These are phyloP conservation scores for Iberis amara DNA, from an alignment of 441 rosid species.

Conservation along the genomic window DNA sequence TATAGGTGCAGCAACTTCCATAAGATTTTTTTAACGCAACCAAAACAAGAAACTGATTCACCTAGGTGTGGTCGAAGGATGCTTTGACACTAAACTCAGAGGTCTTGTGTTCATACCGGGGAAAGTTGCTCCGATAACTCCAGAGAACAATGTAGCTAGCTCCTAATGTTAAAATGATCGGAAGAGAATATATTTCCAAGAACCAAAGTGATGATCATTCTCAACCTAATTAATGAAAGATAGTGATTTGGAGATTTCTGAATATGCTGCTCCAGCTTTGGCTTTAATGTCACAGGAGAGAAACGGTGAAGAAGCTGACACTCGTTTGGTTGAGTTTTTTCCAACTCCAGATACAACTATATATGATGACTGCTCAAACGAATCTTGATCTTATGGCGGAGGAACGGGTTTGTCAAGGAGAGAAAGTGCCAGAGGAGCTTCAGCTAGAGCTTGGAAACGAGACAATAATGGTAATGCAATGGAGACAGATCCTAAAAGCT, in stretches of 20 bases:
- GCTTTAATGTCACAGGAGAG: conserved; percentile 22
- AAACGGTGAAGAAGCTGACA: conserved; percentile 22
- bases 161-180: conserved; percentile 53
- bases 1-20: too few species aligned
- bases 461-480: conserved; percentile 2
- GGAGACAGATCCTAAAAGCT: conserved; percentile 13
- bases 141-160: conserved; percentile 69
- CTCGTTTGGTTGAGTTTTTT: conserved; percentile 31
- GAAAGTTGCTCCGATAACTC: conserved; percentile 42
- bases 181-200: conserved; percentile 36
- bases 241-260: conserved; percentile 25
- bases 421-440: conserved; percentile 30
- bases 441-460: conserved; percentile 35
- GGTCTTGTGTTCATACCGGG: conserved; percentile 67
- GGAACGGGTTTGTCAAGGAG: conserved; percentile 27
- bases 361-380: conserved; percentile 20
- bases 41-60: too few species aligned
- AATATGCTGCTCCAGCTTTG: conserved; percentile 30
- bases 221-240: conserved; percentile 24
- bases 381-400: conserved; percentile 20
- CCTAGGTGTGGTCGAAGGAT: too few species aligned
- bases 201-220: conserved; percentile 29
- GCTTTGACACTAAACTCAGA: conserved; percentile 45
- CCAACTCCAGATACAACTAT: conserved; percentile 26
- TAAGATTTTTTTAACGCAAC: conserved; percentile 71